Base-by-base conservation (phyloP, 352 stramenopile genomes). In the Phytophthora fragariae region DNA sequence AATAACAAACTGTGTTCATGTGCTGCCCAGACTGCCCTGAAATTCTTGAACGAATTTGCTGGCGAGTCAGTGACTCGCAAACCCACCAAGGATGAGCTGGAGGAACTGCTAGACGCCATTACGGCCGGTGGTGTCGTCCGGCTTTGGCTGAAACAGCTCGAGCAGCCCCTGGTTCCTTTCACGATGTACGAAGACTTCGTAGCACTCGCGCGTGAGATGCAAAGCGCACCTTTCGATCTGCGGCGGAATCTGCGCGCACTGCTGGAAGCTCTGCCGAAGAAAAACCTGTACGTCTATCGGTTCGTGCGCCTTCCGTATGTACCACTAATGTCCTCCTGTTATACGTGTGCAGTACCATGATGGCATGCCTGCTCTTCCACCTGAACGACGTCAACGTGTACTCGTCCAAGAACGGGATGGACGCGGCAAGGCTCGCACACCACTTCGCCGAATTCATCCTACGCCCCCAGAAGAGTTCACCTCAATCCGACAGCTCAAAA, bases 351-450 rank as follows among this genome's bases (percentile, higher is more conserved):
- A 93, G 86, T 41, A 80, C 77, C 7, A 92, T 91, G 81, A 58
- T 95, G 15, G 86, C 83, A 31, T 93, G 85, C 54, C 62, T 95
- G 63, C 82, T 95, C 27, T 92, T 91, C 71, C 88, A 95, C 59
- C 61, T 93, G 57, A 95, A 95, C 72, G 88, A 95, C 65, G 85
- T 95, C 47, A 90, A 87, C 55, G 84, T 82, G 39, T 95, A 95
- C 69, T 76, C 82, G n/a, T 82, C 82, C 29, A 84, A 91, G 69
- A 95, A 95, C 75, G 68, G 62, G 37, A 92, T 95, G 83, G 78
- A 91, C 68, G 85, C 88, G 14, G 68, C 78, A 5, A 54, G 71
- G 47, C 84, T 95, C 12, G 76, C 88, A 2, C 52, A 64, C 19
- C 73, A 84, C 33, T 95, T 95, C 57, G 21, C 72, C 31, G 69